Base-by-base conservation (phyloP, 495 filamentous ascomycete species). In the Trichoderma orchidacearum region DNA sequence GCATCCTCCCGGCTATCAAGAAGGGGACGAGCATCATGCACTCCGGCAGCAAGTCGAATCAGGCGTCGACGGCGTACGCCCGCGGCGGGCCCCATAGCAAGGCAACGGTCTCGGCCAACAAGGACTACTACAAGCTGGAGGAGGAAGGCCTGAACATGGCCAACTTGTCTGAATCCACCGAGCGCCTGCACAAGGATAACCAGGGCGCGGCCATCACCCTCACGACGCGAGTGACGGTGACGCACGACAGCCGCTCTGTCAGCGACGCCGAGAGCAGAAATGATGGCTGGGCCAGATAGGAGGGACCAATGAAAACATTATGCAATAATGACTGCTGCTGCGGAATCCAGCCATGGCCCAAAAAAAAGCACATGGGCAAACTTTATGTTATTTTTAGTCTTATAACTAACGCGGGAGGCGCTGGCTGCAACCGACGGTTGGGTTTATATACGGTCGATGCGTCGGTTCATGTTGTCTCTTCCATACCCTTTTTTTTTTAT, bases 121-220 rank as follows among this genome's bases (percentile, higher is more conserved):
- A 61, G 17, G 60, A 50, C n/a, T 68, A 66, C 27, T 59, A 54
- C 23, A 65, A 60, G 55, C 38, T 69, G 12, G 48, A 60, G 15
- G 57, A 61, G 1, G 59, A 61, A 30, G 57, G 57, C 34, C 35
- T 63, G 56, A 12, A 60, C 1, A 41, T 66, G 25, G 59, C 52
- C 28, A 62, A 62, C 34, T 53, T 67, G 36, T 64, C 63, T 6
- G 66, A 65, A 36, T 69, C 66, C 3, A 62, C 55, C 41, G 66
- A 69, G 29, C 57, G 58, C 9, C 56, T 69, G 6, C 61, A 58
- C 21, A 56, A 64, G 11, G 17, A 60, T 60, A 56, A 54, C 56
- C 9, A 54, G 51, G 48, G 29, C 29, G 17, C 17, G 6, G 38
- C 38, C 38, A 48, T 48, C 18, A 48, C 38, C 13, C 38, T 17